Evolutionary conservation across 2,329 filamentous ascomycete genomes (phyloP).

Genomic region (Byssothecium circinans): DNA sequence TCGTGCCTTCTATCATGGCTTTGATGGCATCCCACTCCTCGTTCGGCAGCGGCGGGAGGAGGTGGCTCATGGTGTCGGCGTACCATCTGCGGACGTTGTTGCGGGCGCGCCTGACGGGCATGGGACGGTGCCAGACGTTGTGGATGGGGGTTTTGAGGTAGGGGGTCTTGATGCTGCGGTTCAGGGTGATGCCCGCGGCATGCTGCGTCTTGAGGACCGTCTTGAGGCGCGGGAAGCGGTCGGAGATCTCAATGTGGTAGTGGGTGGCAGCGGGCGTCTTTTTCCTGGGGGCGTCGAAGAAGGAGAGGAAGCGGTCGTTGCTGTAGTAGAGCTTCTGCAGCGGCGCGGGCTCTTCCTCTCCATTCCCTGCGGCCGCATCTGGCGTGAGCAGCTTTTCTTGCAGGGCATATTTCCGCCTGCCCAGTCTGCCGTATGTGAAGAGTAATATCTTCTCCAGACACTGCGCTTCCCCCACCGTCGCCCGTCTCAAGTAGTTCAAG

Average conservation of each 20-base stretch:
- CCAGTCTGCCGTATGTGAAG: conserved; percentile 60
- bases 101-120: conserved; percentile 48
- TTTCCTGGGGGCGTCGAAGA: conserved; percentile 30
- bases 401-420: conserved; percentile 55
- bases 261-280: conserved; percentile 12
- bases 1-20: conserved; percentile 42
- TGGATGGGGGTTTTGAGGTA: conserved; percentile 43
- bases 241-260: conserved; percentile 30
- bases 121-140: conserved; percentile 51
- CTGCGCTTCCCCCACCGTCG: conserved; percentile 58
- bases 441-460: conserved; percentile 57
- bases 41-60: conserved; percentile 50
- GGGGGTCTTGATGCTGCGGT: conserved; percentile 26
- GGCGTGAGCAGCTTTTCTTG: conserved; percentile 28
- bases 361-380: conserved; percentile 15
- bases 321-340: conserved; percentile 43
- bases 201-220: conserved; percentile 31
- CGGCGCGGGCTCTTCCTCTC: conserved; percentile 16
- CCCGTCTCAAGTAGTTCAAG: conserved; percentile 52
- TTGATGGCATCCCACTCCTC: conserved; percentile 49
- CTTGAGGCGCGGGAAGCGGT: conserved; percentile 34
- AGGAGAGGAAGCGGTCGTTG: conserved; percentile 30
- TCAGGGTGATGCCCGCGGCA: conserved; percentile 18
- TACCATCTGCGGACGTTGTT: conserved; percentile 51
- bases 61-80: conserved; percentile 44